phyloP scores from a whole-genome alignment of 2,329 filamentous ascomycete species.

The Botrytis aclada region DNA sequence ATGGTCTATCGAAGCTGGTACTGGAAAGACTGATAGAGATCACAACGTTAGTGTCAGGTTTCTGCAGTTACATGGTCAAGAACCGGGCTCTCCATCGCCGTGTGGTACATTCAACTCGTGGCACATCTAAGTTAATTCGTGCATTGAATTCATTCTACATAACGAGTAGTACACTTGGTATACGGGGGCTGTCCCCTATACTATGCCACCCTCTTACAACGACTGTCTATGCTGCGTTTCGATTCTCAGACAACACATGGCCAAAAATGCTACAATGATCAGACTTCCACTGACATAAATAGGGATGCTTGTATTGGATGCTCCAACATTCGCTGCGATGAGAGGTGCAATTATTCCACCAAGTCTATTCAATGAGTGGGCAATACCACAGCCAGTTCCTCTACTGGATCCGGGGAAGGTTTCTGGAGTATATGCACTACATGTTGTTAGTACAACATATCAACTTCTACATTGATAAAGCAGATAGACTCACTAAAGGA shows the following conservation, averaged over 20 bases:
- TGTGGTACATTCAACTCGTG: not conserved
- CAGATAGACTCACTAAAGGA: conserved; percentile 52
- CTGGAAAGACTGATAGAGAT: not conserved
- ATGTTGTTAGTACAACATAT: conserved; percentile 1
- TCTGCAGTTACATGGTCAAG: not conserved
- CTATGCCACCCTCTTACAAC: conserved; percentile 40
- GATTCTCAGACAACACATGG: conserved; percentile 59
- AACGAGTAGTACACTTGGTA: not conserved
- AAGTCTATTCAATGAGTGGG: conserved; percentile 67
- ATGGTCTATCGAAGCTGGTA: not conserved
- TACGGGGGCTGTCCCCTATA: not conserved
- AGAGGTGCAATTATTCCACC: conserved; percentile 67
- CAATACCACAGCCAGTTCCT: conserved; percentile 69
- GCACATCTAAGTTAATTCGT: not conserved
- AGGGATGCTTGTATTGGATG: conserved; percentile 50
- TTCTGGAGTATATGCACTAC: conserved; percentile 66
- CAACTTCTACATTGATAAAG: not conserved
- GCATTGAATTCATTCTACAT: not conserved
- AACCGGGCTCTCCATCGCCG: not conserved
- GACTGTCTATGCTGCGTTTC: conserved; percentile 60
- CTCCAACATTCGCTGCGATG: conserved; percentile 52
- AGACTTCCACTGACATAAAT: conserved; percentile 56
- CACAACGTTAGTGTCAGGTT: not conserved
- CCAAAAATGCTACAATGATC: conserved; percentile 58
- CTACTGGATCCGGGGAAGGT: conserved; percentile 71